Conservation (phyloP, 192 early-diverging fungal genomes). For the Rhizophlyctis rosea region DNA sequence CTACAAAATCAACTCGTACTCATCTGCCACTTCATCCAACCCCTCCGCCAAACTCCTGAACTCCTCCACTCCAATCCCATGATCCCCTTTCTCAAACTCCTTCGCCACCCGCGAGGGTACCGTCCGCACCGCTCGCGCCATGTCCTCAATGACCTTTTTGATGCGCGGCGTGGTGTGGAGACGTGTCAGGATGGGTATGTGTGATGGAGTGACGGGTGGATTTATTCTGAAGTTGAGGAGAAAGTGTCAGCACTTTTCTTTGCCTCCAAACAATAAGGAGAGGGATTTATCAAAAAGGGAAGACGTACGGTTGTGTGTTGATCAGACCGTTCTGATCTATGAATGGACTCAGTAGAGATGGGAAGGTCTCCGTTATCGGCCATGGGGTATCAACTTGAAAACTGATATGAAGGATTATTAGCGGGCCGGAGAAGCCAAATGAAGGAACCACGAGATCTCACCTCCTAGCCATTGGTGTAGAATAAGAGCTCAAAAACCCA, state of each 20-base stretch:
- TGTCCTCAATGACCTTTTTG: not conserved
- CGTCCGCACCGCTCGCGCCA: not conserved
- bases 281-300: not conserved
- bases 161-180: not conserved
- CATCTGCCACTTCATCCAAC: constrained; percentile 14
- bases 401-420: not conserved
- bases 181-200: not conserved
- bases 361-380: constrained; percentile 25
- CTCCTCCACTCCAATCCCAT: constrained; percentile 16
- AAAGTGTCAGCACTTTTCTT: not conserved
- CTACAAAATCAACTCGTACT: too few relatives aligned
- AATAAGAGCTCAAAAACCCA: constrained; percentile 1
- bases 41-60: constrained; percentile 4
- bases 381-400: constrained; percentile 5
- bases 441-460: not conserved
- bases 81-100: constrained; percentile 20
- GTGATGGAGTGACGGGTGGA: constrained; percentile 1
- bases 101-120: not conserved
- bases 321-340: constrained; percentile 17
- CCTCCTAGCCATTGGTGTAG: not conserved
- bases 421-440: not conserved
- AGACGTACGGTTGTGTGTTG: not conserved
- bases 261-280: not conserved
- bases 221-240: constrained; percentile 4
- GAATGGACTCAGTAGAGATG: constrained; percentile 15